Percentiles rank a stretch among this genome's conserved stretches.
Conservation (phyloP, 2,329 filamentous ascomycete species). For the Nannizzia gypsea region DNA sequence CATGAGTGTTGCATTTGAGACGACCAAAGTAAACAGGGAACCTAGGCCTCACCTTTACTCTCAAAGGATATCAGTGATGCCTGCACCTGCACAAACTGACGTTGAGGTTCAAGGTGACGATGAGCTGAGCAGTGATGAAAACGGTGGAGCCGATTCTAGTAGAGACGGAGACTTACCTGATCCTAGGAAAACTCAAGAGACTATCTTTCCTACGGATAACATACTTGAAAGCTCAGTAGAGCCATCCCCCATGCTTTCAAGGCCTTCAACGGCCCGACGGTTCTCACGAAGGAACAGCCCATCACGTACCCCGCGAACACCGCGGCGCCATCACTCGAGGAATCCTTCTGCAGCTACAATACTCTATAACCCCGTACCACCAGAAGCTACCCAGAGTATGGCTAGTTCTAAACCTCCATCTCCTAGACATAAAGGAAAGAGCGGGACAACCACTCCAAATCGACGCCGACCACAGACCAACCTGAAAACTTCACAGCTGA, state of each 20-base stretch:
- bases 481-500: not conserved
- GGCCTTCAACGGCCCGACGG: slow-evolving; percentile 33
- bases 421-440: not conserved
- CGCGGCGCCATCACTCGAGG: slow-evolving; percentile 49
- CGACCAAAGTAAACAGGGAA: not conserved
- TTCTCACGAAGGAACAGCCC: slow-evolving; percentile 27
- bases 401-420: not conserved
- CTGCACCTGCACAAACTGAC: slow-evolving; percentile 53
- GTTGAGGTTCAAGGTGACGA: slow-evolving; percentile 65
- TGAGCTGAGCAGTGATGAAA: slow-evolving; percentile 72
- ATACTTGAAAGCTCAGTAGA: slow-evolving; percentile 18
- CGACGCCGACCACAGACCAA: not conserved
- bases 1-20: slow-evolving; percentile 8
- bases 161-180: not conserved
- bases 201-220: not conserved
- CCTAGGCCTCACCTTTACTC: not conserved
- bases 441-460: slow-evolving; percentile 3
- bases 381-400: slow-evolving; percentile 13
- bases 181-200: not conserved
- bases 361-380: slow-evolving; percentile 58
- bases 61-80: not conserved
- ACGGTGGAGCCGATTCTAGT: slow-evolving; percentile 42
- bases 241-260: slow-evolving; percentile 28
- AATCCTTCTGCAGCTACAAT: slow-evolving; percentile 75
- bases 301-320: slow-evolving; percentile 25